phyloP scores from a whole-genome alignment of 108 stramenopile species.

The Fragilariopsis cylindrus region DNA sequence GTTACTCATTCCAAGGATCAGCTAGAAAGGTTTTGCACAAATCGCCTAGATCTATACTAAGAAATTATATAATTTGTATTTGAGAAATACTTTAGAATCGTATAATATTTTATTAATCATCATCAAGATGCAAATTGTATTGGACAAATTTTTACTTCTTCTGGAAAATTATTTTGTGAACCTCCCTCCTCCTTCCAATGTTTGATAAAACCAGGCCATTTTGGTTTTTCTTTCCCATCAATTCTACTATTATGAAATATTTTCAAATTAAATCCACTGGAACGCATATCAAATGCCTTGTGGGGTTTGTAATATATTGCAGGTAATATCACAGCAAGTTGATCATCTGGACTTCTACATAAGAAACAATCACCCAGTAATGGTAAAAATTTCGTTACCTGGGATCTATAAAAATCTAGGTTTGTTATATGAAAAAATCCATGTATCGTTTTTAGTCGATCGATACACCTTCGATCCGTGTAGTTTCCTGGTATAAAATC shows the following conservation, averaged over 20 bases:
- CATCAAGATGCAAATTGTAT: no score
- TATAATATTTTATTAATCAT: no score
- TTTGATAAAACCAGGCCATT: conserved; percentile 6
- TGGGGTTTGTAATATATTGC: conserved; percentile 44
- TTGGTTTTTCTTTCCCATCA: conserved; percentile 35
- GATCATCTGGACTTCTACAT: conserved; percentile 45
- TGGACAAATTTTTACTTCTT: not conserved
- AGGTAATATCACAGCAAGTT: conserved; percentile 51
- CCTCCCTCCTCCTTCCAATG: conserved; percentile 9
- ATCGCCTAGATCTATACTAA: conserved; percentile 13
- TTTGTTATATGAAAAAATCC: conserved; percentile 59
- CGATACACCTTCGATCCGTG: not conserved
- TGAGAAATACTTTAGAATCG: no score
- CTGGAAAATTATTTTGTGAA: not conserved
- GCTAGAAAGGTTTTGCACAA: conserved; percentile 42
- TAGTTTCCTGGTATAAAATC: not conserved
- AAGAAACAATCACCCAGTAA: conserved; percentile 42
- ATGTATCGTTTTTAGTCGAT: conserved; percentile 15
- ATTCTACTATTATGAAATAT: conserved; percentile 42
- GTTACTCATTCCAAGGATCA: conserved; percentile 59
- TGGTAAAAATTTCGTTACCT: conserved; percentile 18
- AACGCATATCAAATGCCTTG: conserved; percentile 34
- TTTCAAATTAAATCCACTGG: conserved; percentile 30
- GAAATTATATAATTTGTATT: not conserved
- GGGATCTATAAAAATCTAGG: conserved; percentile 48